Evolutionary conservation across 495 filamentous ascomycete species (phyloP).

Genomic region (Zalerion maritima): DNA sequence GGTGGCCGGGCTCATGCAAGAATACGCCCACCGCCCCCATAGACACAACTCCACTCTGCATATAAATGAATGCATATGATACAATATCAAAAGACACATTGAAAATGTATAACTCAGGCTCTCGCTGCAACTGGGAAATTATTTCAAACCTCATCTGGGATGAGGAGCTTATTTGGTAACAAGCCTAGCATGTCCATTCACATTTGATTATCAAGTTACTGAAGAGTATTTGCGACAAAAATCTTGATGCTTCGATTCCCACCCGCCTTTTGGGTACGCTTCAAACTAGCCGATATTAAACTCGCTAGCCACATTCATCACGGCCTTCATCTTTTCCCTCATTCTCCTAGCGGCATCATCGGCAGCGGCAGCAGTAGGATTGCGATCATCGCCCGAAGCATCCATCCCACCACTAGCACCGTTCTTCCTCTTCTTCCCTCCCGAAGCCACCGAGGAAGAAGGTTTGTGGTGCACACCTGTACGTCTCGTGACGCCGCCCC

Average conservation of each 20-base stretch:
- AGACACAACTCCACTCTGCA: conserved; percentile 21
- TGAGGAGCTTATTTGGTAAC: too few relatives aligned
- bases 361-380: conserved; percentile 30
- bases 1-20: conserved; percentile 14
- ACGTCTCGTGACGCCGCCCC: conserved; percentile 24
- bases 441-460: conserved; percentile 11
- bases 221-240: too few relatives aligned
- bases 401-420: conserved; percentile 5
- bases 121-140: too few relatives aligned
- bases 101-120: too few relatives aligned
- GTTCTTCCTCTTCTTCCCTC: conserved; percentile 13
- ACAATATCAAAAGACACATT: too few relatives aligned
- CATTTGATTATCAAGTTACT: too few relatives aligned
- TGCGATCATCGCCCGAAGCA: conserved; percentile 16
- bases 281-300: conserved; percentile 83
- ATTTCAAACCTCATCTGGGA: too few relatives aligned
- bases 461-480: conserved; percentile 14
- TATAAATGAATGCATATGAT: too few relatives aligned
- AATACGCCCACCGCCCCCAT: too few relatives aligned
- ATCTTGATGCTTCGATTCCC: too few relatives aligned
- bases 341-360: conserved; percentile 59
- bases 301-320: conserved; percentile 61
- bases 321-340: conserved; percentile 64
- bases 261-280: too few relatives aligned
- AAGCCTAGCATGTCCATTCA: too few relatives aligned